A percentile compares a stretch with the other conserved stretches of the same genome.
These are phyloP conservation scores for Termitomyces bulborhizus DNA, from an alignment of 768 basidiomycete species.

Conservation along the genomic window DNA sequence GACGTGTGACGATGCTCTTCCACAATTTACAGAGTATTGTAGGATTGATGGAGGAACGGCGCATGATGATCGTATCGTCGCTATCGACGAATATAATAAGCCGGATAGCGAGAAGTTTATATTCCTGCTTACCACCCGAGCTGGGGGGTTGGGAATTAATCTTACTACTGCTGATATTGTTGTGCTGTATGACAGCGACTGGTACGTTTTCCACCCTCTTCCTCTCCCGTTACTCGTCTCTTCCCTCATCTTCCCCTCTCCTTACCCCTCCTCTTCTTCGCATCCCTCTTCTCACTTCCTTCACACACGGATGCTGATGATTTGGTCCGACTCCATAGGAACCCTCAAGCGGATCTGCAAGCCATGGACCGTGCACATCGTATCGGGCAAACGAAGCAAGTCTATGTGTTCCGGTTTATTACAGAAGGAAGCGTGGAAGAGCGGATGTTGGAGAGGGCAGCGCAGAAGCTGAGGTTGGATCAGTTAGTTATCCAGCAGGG, in stretches of 20 bases:
- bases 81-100: conserved; percentile 97
- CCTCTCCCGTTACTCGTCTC: background rate
- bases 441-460: conserved; percentile 89
- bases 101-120: conserved; percentile 93
- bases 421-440: conserved; percentile 96
- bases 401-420: conserved; percentile 95
- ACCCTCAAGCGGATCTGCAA: conserved; percentile 97
- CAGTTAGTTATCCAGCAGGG: conserved; percentile 98
- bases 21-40: conserved; percentile 67
- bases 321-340: conserved; percentile 43
- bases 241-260: background rate
- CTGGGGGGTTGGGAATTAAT: conserved; percentile 96
- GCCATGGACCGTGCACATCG: conserved; percentile 98
- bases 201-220: conserved; percentile 39
- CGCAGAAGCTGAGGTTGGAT: conserved; percentile 91
- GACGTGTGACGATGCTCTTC: background rate
- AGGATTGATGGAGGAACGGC: conserved; percentile 95
- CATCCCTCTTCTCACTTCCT: background rate
- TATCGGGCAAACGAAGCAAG: conserved; percentile 96
- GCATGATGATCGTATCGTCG: conserved; percentile 91
- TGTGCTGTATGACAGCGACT: conserved; percentile 94
- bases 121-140: conserved; percentile 93
- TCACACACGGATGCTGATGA: background rate
- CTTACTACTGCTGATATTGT: conserved; percentile 93
- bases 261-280: background rate